Conservation (phyloP, 2,329 filamentous ascomycete genomes). For the Cladosporium sp. region DNA sequence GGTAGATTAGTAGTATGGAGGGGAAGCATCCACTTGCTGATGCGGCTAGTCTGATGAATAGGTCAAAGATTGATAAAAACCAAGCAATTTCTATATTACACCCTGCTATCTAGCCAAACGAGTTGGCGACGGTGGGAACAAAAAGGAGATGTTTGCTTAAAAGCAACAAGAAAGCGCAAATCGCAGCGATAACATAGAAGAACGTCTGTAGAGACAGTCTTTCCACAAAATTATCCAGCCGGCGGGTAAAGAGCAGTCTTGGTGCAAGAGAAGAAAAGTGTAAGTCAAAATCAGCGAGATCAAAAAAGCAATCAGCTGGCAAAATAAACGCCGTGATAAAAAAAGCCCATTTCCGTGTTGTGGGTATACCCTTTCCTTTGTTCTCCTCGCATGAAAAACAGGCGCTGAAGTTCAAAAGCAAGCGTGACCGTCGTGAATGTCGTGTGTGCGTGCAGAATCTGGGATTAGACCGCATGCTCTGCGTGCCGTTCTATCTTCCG, state of each 20-base stretch:
- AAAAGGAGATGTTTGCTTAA: not conserved
- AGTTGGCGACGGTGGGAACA: not conserved
- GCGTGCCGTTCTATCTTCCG: constrained; percentile 2
- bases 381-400: constrained; percentile 3
- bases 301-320: not conserved
- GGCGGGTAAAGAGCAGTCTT: not conserved
- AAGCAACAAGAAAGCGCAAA: not conserved
- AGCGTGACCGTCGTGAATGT: constrained; percentile 10
- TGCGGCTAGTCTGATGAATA: not conserved
- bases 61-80: not conserved
- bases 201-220: constrained; percentile 2
- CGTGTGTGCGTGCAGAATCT: not conserved
- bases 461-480: not conserved
- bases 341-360: constrained; percentile 4
- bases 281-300: not conserved
- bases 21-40: not conserved
- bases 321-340: not conserved
- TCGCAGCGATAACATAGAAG: constrained; percentile 2
- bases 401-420: not conserved
- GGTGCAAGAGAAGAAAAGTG: not conserved
- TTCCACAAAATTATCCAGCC: not conserved
- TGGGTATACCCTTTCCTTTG: constrained; percentile 7
- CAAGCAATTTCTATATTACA: constrained; percentile 12
- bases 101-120: constrained; percentile 2
- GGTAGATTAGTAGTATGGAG: too few species aligned